Evolutionary conservation across 139 green algal genomes (phyloP), one percentile per base, ranked within the genome.

Genomic region (Chlamydomonas sphaeroides): DNA sequence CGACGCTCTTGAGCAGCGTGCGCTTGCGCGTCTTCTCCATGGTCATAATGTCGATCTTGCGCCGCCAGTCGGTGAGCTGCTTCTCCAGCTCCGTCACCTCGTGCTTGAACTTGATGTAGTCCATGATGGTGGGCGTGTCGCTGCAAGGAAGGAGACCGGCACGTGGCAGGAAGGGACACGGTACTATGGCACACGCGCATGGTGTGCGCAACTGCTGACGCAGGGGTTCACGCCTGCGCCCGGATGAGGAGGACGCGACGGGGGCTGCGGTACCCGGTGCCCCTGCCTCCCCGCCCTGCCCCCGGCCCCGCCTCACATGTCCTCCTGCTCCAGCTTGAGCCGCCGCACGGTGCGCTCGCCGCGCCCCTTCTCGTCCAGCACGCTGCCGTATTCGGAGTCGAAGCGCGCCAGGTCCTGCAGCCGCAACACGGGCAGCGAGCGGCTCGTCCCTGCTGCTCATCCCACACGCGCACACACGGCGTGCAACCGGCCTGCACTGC

Each of bases 61-160:
- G 89, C 68, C 86, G 79, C 92, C 90, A 95, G 73, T 97, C 93
- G 0, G 78, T 73, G 8, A 90, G 63, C 76, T 85, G 84, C 76
- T 95, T 95, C 62, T 94, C 84, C 53, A 95, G 56, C 74, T 95
- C 90, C 4, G 32, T 32, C 35, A 96, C 91, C 41, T 94, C 86
- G 36, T 89, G 87, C 79, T 95, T 95, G 21, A 98, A 41, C 51
- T 85, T 87, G 59, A 98, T 95, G 92, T 97, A 98, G 69, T 97
- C 94, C 87, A 96, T 91, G 32, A 97, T 95, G 65, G 90, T 84
- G 2, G 91, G 92, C 65, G 91, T 92, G 51, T 97, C 93, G 36
- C 84, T 92, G 83, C 32, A 45, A 45, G 72, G 70, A 33, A 17
- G n/a, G 36, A 26, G 1, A n/a, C n/a, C n/a, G n/a, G n/a, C n/a